Conservation (phyloP, 2,329 filamentous ascomycete genomes). For the Tolypocladium inflatum region DNA sequence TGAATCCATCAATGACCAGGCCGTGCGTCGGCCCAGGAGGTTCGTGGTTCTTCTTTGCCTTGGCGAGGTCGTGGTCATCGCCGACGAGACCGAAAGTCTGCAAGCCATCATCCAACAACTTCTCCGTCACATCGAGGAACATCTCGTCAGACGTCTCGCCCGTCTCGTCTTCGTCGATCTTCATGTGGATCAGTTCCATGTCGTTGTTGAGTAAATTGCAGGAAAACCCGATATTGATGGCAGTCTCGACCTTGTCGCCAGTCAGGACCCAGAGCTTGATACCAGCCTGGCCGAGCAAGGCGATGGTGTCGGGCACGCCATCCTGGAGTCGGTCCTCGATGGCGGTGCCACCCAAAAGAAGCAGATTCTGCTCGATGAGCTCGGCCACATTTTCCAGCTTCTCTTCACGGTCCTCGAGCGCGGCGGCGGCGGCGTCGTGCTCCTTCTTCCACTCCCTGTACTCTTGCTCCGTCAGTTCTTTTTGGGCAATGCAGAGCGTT, state of each 20-base stretch:
- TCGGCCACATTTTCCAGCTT: constrained; percentile 87
- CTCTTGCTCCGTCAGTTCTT: constrained; percentile 69
- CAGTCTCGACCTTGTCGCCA: constrained; percentile 97
- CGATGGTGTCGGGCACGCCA: constrained; percentile 92
- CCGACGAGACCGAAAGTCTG: constrained; percentile 69
- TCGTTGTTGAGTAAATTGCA: constrained; percentile 96
- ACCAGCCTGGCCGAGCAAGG: constrained; percentile 79
- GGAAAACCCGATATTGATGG: constrained; percentile 99
- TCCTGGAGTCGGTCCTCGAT: constrained; percentile 97
- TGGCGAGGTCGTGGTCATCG: constrained; percentile 72
- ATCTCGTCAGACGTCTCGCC: constrained; percentile 35
- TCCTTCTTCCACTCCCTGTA: constrained; percentile 79
- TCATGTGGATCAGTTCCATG: constrained; percentile 91
- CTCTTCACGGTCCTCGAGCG: constrained; percentile 80
- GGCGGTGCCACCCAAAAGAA: constrained; percentile 82
- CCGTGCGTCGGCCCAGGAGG: constrained; percentile 83
- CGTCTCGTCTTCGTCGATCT: constrained; percentile 65
- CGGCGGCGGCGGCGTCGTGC: constrained; percentile 77
- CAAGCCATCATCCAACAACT: constrained; percentile 66
- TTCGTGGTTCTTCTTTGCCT: constrained; percentile 74
- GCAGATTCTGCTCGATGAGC: constrained; percentile 81
- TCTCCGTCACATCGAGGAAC: constrained; percentile 50
- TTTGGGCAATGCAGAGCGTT: constrained; percentile 87
- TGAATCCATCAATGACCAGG: constrained; percentile 90
- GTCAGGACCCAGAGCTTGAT: constrained; percentile 99